Conservation (phyloP, 2,329 filamentous ascomycete species). For the Monosporascus sp. region DNA sequence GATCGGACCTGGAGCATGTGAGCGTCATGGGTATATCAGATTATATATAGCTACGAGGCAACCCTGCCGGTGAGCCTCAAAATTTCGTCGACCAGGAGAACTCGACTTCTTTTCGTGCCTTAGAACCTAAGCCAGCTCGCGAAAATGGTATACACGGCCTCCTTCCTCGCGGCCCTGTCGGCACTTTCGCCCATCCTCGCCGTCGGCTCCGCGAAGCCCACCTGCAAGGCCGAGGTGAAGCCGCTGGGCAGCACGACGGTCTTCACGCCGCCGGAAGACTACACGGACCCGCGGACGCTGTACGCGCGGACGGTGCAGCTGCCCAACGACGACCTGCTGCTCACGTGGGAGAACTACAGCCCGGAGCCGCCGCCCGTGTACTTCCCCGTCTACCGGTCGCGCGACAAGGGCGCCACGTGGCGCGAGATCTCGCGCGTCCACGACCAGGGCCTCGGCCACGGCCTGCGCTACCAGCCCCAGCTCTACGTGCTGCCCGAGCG, state of each 20-base stretch:
- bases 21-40: too few species aligned
- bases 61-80: too few species aligned
- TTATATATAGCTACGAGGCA: too few species aligned
- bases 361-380: conserved; percentile 49
- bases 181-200: too few species aligned
- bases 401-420: conserved; percentile 56
- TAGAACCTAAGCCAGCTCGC: too few species aligned
- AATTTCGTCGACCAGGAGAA: too few species aligned
- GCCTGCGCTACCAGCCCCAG: conserved; percentile 64
- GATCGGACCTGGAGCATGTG: too few species aligned
- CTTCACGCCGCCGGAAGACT: conserved; percentile 37
- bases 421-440: conserved; percentile 55
- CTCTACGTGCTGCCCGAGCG: conserved; percentile 57
- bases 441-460: conserved; percentile 60
- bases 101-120: too few species aligned
- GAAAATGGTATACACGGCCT: too few species aligned
- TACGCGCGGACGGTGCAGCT: conserved; percentile 41
- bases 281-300: conserved; percentile 37
- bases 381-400: conserved; percentile 50
- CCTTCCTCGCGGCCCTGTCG: too few species aligned
- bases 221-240: too few species aligned
- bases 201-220: too few species aligned
- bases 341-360: conserved; percentile 53
- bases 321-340: conserved; percentile 40
- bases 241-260: conserved; percentile 13